These are phyloP conservation scores for Rhinocladiella mackenziei DNA, from an alignment of 2,329 filamentous ascomycete species.

Conservation along the genomic window DNA sequence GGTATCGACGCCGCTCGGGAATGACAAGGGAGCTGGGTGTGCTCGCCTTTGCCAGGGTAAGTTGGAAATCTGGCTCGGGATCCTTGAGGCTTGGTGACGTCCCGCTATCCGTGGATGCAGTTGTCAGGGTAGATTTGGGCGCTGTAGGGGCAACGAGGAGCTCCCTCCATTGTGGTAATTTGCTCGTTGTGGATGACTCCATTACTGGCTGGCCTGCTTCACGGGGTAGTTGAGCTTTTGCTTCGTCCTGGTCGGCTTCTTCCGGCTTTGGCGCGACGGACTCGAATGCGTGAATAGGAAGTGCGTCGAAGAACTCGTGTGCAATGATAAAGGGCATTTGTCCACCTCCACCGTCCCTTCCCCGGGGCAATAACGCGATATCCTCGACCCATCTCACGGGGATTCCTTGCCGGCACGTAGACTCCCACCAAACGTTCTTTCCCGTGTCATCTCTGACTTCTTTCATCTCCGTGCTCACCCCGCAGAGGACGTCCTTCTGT, in stretches of 20 bases:
- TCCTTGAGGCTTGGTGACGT: slow-evolving; percentile 37
- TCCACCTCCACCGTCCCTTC: slow-evolving; percentile 53
- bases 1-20: slow-evolving; percentile 74
- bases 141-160: slow-evolving; percentile 69
- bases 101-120: slow-evolving; percentile 35
- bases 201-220: slow-evolving; percentile 42
- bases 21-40: slow-evolving; percentile 84
- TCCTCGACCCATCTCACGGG: slow-evolving; percentile 77
- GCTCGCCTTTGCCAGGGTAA: slow-evolving; percentile 68
- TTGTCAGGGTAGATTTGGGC: slow-evolving; percentile 53
- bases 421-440: slow-evolving; percentile 59
- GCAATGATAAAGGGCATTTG: slow-evolving; percentile 90
- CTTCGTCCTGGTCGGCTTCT: slow-evolving; percentile 38
- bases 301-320: slow-evolving; percentile 97
- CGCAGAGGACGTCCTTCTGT: slow-evolving; percentile 80
- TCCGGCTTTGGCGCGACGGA: slow-evolving; percentile 56
- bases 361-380: slow-evolving; percentile 72
- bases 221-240: slow-evolving; percentile 43
- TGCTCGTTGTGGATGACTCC: slow-evolving; percentile 38
- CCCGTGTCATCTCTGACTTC: slow-evolving; percentile 41
- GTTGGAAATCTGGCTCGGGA: slow-evolving; percentile 74
- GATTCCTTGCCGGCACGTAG: slow-evolving; percentile 69
- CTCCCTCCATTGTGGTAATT: slow-evolving; percentile 70
- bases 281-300: slow-evolving; percentile 94
- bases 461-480: slow-evolving; percentile 65